Evolutionary conservation across 2,329 filamentous ascomycete species (phyloP), one percentile per base, ranked within the genome.

Genomic region (Pleoardoris graminearum): DNA sequence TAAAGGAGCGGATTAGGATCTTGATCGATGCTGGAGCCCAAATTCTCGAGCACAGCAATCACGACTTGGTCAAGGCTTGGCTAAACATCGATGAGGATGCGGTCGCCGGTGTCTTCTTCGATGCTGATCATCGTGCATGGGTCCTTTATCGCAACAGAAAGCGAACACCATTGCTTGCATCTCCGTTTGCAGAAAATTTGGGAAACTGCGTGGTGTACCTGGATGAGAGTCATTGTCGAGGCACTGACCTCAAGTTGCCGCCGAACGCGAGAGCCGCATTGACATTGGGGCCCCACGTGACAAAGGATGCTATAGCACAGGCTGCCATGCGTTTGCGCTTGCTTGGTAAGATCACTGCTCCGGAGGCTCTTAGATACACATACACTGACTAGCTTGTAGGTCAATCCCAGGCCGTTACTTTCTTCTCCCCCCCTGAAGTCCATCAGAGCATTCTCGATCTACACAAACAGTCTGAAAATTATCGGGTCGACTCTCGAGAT

Each of bases 261-360:
- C 22, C 61, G 0, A 1, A 63, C 1, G 78, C 81, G 0, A 58
- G 50, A 1, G 84, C 79, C 0, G 84, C 82, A 0, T 59, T 87
- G 1, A 87, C 84, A 0, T 68, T 87, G 0, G 81, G 80, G 0
- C 72, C 82, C 0, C 76, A 79, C 1, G 79, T 84, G 48, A 85
- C 81, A 0, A 87, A 87, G 53, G 85, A 87, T 50, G 77, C 82
- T 7, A 79, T 81, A 0, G 82, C 85, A 0, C 84, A 88, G 83
- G 85, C 85, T 48, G 84, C 85, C 0, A 88, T 89, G 85, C 74
- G 86, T 53, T 68, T 89, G 0, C 77, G 86, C 1, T 81, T 87
- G 39, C 72, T 89, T 0, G 79, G 44, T 37, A 47, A 17, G 32
- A 22, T n/a, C n/a, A n/a, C 25, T 27, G 25, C 25, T 6, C 25